Evolutionary conservation across 305 asterid genomes (phyloP).

Genomic region (Caryopteris hybrid): DNA sequence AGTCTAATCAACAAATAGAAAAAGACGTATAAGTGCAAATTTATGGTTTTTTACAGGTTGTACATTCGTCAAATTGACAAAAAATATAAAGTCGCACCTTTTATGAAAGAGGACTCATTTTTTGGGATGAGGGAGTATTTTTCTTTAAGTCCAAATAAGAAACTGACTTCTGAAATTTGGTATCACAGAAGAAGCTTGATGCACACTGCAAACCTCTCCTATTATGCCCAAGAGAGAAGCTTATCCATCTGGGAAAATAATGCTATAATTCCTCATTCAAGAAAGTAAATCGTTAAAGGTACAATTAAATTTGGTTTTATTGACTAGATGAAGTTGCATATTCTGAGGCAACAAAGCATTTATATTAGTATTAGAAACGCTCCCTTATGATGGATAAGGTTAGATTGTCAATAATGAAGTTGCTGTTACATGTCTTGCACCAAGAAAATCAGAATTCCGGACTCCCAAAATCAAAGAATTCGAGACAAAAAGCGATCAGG

Average conservation of each 20-base stretch:
- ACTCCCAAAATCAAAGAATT: neutral
- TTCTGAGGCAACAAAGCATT: neutral
- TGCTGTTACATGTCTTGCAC: neutral
- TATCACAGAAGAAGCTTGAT: neutral
- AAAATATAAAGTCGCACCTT: no score
- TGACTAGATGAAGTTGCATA: neutral
- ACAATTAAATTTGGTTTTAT: neutral
- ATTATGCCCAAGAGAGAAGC: neutral
- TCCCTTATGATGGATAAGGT: neutral
- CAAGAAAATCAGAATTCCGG: neutral
- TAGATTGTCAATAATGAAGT: neutral
- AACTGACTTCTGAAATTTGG: neutral
- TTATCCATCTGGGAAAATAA: neutral
- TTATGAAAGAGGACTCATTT: no score
- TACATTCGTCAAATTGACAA: no score
- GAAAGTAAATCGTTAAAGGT: neutral
- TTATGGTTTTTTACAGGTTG: no score
- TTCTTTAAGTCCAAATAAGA: neutral
- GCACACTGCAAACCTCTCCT: neutral
- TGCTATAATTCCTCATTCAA: neutral
- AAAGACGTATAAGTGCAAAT: no score
- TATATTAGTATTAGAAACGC: neutral
- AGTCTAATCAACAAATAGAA: no score
- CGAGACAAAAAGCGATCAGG: neutral
- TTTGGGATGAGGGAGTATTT: no score